A percentile compares a stretch with the other conserved stretches of the same genome.
phyloP scores from a whole-genome alignment of 495 filamentous ascomycete genomes.

The Aspergillus ostianus region DNA sequence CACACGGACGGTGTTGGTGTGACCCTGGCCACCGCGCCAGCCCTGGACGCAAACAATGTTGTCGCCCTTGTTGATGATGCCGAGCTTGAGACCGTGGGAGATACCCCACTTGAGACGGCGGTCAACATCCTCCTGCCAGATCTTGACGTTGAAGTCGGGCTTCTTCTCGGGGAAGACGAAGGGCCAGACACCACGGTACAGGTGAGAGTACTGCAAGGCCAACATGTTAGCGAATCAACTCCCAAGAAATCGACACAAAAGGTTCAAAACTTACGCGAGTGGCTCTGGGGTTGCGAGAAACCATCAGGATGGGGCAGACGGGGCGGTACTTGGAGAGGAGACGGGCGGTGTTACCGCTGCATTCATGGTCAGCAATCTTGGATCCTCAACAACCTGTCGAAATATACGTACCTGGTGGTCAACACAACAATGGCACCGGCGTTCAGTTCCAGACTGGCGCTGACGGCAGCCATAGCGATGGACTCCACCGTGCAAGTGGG shows the following conservation, averaged over 20 bases:
- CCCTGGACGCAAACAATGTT: slow-evolving; percentile 94
- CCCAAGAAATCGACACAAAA: background rate
- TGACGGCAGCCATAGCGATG: slow-evolving; percentile 93
- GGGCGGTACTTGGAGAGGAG: slow-evolving; percentile 97
- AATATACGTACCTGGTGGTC: slow-evolving; percentile 70
- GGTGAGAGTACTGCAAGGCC: slow-evolving; percentile 67
- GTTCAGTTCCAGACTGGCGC: slow-evolving; percentile 90
- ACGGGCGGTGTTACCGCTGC: slow-evolving; percentile 84
- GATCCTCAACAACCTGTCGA: background rate
- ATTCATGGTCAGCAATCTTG: slow-evolving; percentile 25
- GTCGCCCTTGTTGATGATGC: slow-evolving; percentile 77
- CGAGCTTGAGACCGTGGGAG: slow-evolving; percentile 75
- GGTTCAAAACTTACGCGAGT: slow-evolving; percentile 56
- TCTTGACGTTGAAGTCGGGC: slow-evolving; percentile 85
- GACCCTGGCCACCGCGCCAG: slow-evolving; percentile 95
- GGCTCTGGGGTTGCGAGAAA: slow-evolving; percentile 80
- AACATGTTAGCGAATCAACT: background rate
- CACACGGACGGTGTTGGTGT: slow-evolving; percentile 90
- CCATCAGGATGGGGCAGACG: slow-evolving; percentile 98
- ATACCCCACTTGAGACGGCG: slow-evolving; percentile 95
- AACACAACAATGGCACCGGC: slow-evolving; percentile 92
- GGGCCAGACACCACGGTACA: slow-evolving; percentile 97
- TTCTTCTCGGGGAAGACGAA: slow-evolving; percentile 91
- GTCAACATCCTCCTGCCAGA: slow-evolving; percentile 99
- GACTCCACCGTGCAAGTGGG: slow-evolving; percentile 86